A percentile compares a stretch with the other conserved stretches of the same genome.
Evolutionary conservation across 2,329 filamentous ascomycete species (phyloP).

Genomic region (Alternaria sp.): DNA sequence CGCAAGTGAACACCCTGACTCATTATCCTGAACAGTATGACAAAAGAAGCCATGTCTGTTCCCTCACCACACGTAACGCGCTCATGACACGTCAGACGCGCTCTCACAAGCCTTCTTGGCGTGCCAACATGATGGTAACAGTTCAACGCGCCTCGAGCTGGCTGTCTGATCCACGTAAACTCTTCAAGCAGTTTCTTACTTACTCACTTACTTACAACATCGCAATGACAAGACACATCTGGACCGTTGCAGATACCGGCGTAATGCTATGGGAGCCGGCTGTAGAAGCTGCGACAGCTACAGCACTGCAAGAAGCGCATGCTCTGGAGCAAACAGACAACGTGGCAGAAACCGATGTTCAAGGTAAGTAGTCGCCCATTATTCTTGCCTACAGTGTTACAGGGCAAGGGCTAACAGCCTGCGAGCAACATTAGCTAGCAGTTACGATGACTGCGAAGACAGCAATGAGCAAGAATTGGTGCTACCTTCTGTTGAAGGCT

Average conservation of each 20-base stretch:
- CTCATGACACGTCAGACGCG: neutral
- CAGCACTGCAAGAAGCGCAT: neutral
- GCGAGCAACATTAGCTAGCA: neutral
- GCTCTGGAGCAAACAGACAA: neutral
- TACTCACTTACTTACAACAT: too few relatives aligned
- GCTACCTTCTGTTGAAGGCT: neutral
- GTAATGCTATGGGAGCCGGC: constrained; percentile 9
- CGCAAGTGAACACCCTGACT: neutral
- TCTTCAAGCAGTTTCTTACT: neutral
- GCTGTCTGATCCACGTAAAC: neutral
- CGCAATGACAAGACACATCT: neutral
- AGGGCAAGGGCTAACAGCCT: neutral
- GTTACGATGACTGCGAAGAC: neutral
- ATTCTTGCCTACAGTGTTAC: neutral
- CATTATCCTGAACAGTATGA: neutral
- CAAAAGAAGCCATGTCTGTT: neutral
- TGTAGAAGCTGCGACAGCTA: neutral
- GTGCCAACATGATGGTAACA: neutral
- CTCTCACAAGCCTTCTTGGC: neutral
- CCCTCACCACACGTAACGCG: constrained; percentile 6
- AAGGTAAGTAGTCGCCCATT: neutral
- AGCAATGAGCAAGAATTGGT: neutral
- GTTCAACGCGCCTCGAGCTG: neutral
- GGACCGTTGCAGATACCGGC: neutral
- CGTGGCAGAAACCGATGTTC: neutral